Conservation (phyloP, 2,329 filamentous ascomycete genomes). For the Colletotrichum spaethianum region DNA sequence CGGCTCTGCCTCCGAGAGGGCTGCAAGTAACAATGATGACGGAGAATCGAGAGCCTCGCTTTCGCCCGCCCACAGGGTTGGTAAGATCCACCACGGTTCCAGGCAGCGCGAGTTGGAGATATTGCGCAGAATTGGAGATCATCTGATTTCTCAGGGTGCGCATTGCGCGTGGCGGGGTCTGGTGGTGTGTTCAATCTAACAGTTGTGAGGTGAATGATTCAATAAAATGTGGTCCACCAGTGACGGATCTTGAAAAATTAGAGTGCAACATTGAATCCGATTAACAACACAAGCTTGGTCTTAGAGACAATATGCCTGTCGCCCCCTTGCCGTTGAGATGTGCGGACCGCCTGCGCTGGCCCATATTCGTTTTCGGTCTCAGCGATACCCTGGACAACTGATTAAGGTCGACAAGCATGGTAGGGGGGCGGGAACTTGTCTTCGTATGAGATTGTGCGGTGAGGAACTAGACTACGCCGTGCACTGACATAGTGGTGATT, state of each 20-base stretch:
- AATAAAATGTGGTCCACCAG: conserved; percentile 8
- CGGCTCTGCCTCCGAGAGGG: conserved; percentile 6
- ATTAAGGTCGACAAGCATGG: conserved; percentile 13
- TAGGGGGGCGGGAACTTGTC: not conserved
- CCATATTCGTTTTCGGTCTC: not conserved
- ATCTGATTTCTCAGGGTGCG: not conserved
- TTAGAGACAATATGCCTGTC: not conserved
- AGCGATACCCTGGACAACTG: conserved; percentile 26
- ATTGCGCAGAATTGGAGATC: conserved; percentile 28
- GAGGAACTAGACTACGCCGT: not conserved
- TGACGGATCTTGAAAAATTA: conserved; percentile 1
- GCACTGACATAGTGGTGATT: not conserved
- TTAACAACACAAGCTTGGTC: not conserved
- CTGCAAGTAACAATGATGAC: not conserved
- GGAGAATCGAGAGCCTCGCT: not conserved
- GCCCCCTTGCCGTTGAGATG: not conserved
- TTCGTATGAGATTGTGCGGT: not conserved
- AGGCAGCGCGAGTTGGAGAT: conserved; percentile 20
- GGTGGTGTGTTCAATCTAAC: not conserved
- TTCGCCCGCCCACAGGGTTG: not conserved
- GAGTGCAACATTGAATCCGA: conserved; percentile 5
- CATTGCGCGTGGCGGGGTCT: conserved; percentile 11
- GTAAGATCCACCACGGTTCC: conserved; percentile 6
- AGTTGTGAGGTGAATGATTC: conserved; percentile 16
- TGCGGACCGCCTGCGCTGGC: not conserved